Evolutionary conservation across 2,329 filamentous ascomycete species (phyloP), one percentile per base, ranked within the genome.

Genomic region (Calonectria pteridis): DNA sequence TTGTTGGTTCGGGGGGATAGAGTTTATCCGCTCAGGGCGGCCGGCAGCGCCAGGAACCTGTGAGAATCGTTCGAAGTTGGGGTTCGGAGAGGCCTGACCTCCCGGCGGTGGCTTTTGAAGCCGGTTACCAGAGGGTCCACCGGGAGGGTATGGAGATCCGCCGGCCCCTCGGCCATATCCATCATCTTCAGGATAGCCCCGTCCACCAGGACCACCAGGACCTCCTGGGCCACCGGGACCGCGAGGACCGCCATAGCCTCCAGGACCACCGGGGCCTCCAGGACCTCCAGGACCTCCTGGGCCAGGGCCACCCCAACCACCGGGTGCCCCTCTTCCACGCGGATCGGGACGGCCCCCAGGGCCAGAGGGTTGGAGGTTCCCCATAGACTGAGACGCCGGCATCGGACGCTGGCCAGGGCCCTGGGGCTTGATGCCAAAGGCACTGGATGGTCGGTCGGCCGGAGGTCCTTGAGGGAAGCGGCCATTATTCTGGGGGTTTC

Each of bases 371-470:
- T 88, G 84, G 66, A 90, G 83, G 77, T 87, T 88, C 26, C 86
- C 85, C 69, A 84, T 84, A 3, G 88, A 87, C 63, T 89, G 85
- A 3, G 87, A 86, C 37, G 81, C 79, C 10, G 86, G 85, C 76
- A 89, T 82, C 5, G 82, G 80, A 28, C 83, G 81, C 49, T 80
- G 78, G 28, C 79, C 82, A 33, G 75, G 78, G 51, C 79, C 80
- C 78, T 87, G 76, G 81, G 87, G 89, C 76, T 88, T 89, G 78
- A 89, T 90, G 46, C 89, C 88, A 78, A 91, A 91, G 0, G 89
- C 86, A 76, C 88, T 88, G 67, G 85, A 83, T 1, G 89, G 87
- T 3, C 87, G 87, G 73, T 89, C 88, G 4, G 88, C 86, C 33
- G 83, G 84, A 0, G 87, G 87, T 4, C 87, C 87, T 4, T 86